phyloP scores from a whole-genome alignment of 2,329 filamentous ascomycete genomes.

The Aspergillus sp. region DNA sequence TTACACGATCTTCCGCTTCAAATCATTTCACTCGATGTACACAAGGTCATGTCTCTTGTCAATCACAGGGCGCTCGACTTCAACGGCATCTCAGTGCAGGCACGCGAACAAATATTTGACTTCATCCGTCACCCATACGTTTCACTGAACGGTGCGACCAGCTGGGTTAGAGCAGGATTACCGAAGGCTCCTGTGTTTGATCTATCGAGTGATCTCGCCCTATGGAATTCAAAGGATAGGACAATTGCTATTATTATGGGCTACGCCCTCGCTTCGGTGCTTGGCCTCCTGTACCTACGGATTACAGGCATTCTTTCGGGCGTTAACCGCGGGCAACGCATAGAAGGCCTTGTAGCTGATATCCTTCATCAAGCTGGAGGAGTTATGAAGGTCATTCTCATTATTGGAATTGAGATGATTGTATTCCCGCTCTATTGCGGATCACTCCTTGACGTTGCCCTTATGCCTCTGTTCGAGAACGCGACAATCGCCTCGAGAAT shows the following conservation, averaged over 20 bases:
- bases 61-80: slow-evolving; percentile 8
- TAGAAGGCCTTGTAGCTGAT: slow-evolving; percentile 69
- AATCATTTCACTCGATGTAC: slow-evolving; percentile 20
- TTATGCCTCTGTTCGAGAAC: slow-evolving; percentile 79
- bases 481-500: slow-evolving; percentile 70
- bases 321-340: slow-evolving; percentile 45
- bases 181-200: slow-evolving; percentile 11
- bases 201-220: slow-evolving; percentile 50
- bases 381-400: slow-evolving; percentile 94
- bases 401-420: slow-evolving; percentile 99
- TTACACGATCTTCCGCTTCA: slow-evolving; percentile 31
- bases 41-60: slow-evolving; percentile 12
- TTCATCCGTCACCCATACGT: slow-evolving; percentile 14
- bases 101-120: slow-evolving; percentile 15
- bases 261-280: slow-evolving; percentile 65
- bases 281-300: slow-evolving; percentile 72
- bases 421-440: slow-evolving; percentile 95
- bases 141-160: slow-evolving; percentile 15
- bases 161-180: slow-evolving; percentile 20
- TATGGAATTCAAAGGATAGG: slow-evolving; percentile 62
- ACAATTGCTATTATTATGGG: slow-evolving; percentile 70
- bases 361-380: slow-evolving; percentile 86
- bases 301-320: slow-evolving; percentile 61
- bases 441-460: slow-evolving; percentile 74
- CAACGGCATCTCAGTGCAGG: slow-evolving; percentile 6